phyloP scores from a whole-genome alignment of 371 early-diverging fungal species.

The Mucor irregularis region DNA sequence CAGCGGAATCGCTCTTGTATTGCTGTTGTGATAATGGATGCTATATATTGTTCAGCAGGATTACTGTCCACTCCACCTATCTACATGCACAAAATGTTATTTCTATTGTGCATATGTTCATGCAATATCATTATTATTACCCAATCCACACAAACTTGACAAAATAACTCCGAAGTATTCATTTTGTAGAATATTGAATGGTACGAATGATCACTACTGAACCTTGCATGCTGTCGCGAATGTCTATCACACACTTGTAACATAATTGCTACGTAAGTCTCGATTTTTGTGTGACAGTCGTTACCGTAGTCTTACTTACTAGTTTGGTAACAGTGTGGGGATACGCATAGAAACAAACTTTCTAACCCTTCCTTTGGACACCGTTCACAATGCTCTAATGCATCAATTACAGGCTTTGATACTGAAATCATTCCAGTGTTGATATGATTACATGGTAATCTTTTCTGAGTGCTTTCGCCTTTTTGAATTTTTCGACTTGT shows the following conservation, averaged over 20 bases:
- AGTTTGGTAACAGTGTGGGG: constrained; percentile 3
- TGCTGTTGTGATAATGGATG: neutral
- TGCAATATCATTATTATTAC: constrained; percentile 11
- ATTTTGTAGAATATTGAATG: constrained; percentile 33
- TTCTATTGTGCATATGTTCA: neutral
- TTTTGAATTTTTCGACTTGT: constrained; percentile 1
- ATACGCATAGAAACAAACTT: constrained; percentile 29
- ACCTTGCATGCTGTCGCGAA: constrained; percentile 24
- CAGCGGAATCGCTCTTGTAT: neutral
- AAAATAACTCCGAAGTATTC: constrained; percentile 32
- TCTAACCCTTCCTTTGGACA: constrained; percentile 2
- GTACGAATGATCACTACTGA: neutral
- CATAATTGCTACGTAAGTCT: no score
- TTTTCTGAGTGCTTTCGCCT: neutral
- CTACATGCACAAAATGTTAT: neutral
- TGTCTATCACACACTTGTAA: constrained; percentile 42
- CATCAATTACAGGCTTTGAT: no score
- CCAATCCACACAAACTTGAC: constrained; percentile 37
- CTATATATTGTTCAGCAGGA: constrained; percentile 30
- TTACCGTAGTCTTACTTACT: constrained; percentile 1
- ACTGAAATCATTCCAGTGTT: neutral
- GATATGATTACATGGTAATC: constrained; percentile 27
- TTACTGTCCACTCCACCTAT: constrained; percentile 24
- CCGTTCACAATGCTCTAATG: no score
- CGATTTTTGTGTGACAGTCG: no score